phyloP scores from a whole-genome alignment of 805 yeast species.

The Ogataea methylovora region DNA sequence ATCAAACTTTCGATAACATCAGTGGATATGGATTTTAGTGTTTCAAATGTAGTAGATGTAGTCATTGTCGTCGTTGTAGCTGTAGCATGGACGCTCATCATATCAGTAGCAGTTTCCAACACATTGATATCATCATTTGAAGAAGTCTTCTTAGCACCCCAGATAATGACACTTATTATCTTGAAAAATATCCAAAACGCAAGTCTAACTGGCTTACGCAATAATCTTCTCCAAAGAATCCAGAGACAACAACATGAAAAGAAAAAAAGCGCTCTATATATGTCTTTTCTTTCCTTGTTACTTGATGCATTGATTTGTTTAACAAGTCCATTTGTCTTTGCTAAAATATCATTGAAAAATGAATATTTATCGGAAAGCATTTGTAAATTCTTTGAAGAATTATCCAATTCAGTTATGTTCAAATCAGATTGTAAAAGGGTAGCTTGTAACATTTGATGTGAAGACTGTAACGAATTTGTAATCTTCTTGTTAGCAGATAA shows the following conservation, averaged over 20 bases:
- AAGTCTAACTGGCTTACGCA: conserved; percentile 35
- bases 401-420: conserved; percentile 39
- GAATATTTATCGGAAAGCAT: conserved; percentile 34
- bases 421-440: conserved; percentile 45
- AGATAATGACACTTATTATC: conserved; percentile 17
- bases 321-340: conserved; percentile 37
- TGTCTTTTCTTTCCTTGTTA: conserved; percentile 37
- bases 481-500: conserved; percentile 38
- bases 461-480: conserved; percentile 38
- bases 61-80: not conserved
- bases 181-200: conserved; percentile 40
- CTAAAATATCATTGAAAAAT: conserved; percentile 32
- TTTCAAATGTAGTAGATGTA: not conserved
- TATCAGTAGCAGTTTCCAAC: not conserved
- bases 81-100: not conserved
- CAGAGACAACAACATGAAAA: conserved; percentile 37
- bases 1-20: not conserved
- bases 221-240: conserved; percentile 43
- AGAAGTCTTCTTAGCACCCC: conserved; percentile 7
- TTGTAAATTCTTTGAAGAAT: conserved; percentile 35
- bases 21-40: not conserved
- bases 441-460: conserved; percentile 40
- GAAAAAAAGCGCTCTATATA: conserved; percentile 40
- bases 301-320: conserved; percentile 46
- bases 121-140: conserved; percentile 1